Evolutionary conservation across 352 stramenopile species (phyloP).

Genomic region (Globisporangium recalcitrans): DNA sequence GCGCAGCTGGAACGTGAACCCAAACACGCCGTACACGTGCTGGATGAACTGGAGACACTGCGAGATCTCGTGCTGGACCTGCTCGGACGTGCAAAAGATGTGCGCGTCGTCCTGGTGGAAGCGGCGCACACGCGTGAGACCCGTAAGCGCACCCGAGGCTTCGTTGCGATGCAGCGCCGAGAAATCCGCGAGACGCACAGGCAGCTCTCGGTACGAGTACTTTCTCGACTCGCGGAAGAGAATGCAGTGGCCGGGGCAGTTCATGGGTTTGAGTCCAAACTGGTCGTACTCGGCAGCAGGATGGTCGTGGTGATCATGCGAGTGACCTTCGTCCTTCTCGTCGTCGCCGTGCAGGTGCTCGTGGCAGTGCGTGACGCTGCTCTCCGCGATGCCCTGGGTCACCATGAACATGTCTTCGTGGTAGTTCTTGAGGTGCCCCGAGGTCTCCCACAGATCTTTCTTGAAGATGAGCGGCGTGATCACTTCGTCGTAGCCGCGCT

Average conservation of each 20-base stretch:
- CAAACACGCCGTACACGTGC: conserved; percentile 93
- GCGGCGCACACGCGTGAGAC: conserved; percentile 93
- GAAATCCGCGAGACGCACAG: conserved; percentile 93
- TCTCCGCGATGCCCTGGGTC: conserved; percentile 50
- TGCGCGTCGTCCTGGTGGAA: conserved; percentile 99
- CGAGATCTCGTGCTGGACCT: conserved; percentile 95
- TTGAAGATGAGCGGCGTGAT: conserved; percentile 98
- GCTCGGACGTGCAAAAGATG: conserved; percentile 95
- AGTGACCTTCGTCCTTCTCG: conserved; percentile 16
- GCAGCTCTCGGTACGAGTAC: conserved; percentile 95
- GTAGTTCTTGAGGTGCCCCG: conserved; percentile 96
- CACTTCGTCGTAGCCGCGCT: conserved; percentile 93
- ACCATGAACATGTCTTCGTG: conserved; percentile 95
- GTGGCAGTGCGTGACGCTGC: conserved; percentile 15
- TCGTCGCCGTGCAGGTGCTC: conserved; percentile 23
- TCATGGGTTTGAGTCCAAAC: conserved; percentile 99
- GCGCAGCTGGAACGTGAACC: conserved; percentile 91
- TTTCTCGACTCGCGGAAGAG: conserved; percentile 94
- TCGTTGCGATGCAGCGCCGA: conserved; percentile 96
- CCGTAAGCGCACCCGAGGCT: conserved; percentile 94
- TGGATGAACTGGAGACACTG: conserved; percentile 92
- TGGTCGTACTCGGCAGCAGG: conserved; percentile 76
- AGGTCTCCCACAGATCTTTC: conserved; percentile 96
- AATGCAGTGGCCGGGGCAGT: conserved; percentile 97
- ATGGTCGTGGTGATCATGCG: conserved; percentile 16